Conservation (phyloP, 1,284 basidiomycete genomes). For the Hypsizygus ulmarius region DNA sequence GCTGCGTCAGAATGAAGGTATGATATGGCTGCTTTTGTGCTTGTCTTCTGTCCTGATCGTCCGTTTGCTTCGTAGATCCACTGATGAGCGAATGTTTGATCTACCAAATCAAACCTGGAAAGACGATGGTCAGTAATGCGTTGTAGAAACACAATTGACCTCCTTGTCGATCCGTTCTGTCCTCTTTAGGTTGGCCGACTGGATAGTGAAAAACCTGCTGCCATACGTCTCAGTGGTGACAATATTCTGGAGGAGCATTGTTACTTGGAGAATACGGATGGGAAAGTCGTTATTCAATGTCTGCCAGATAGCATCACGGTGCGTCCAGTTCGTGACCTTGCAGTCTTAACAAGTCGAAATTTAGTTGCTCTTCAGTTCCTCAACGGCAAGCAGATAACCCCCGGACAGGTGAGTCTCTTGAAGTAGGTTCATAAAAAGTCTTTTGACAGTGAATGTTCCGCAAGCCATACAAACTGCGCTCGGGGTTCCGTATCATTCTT, state of each 20-base stretch:
- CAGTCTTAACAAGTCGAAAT: conserved; percentile 1
- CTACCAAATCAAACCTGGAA: conserved; percentile 83
- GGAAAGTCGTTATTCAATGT: conserved; percentile 80
- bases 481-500: conserved; percentile 94
- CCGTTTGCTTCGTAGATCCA: conserved; percentile 55
- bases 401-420: conserved; percentile 58
- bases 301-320: conserved; percentile 84
- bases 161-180: conserved; percentile 6
- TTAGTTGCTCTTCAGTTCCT: conserved; percentile 57
- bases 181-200: conserved; percentile 73
- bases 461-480: conserved; percentile 78
- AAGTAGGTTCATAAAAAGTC: conserved; percentile 14
- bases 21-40: conserved; percentile 20
- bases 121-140: conserved; percentile 12
- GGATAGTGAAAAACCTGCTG: conserved; percentile 77
- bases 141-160: conserved; percentile 5
- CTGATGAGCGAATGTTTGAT: conserved; percentile 91
- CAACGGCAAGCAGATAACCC: conserved; percentile 85
- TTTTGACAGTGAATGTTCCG: conserved; percentile 22
- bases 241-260: conserved; percentile 94
- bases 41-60: conserved; percentile 9
- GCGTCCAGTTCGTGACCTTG: conserved; percentile 27
- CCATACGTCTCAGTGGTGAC: conserved; percentile 90
- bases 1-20: conserved; percentile 76
- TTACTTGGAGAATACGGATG: conserved; percentile 83